phyloP scores from a whole-genome alignment of 169 alveolate genomes.

The Prorocentrum cordatum region DNA sequence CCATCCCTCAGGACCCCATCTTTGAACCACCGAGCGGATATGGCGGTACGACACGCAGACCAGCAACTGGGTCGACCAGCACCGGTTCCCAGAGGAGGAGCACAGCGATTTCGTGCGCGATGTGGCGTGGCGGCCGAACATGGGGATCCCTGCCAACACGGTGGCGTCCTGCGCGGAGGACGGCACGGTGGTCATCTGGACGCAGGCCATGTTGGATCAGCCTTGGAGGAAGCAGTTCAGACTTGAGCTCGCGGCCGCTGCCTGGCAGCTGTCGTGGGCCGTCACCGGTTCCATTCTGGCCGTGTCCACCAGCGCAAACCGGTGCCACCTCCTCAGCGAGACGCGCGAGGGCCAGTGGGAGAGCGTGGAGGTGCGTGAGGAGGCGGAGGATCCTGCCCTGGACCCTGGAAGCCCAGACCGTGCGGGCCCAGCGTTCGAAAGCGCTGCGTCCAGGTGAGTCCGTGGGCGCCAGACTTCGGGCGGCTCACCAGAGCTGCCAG shows the following conservation, averaged over 20 bases:
- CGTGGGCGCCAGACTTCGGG: too few relatives aligned
- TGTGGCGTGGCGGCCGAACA: slow-evolving; percentile 84
- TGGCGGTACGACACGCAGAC: slow-evolving; percentile 30
- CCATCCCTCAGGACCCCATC: too few relatives aligned
- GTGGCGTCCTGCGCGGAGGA: slow-evolving; percentile 81
- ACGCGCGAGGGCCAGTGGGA: slow-evolving; percentile 75
- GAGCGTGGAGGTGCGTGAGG: too few relatives aligned
- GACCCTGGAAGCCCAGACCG: too few relatives aligned
- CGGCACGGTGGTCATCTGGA: slow-evolving; percentile 74
- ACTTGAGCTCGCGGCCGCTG: slow-evolving; percentile 73
- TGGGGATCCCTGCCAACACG: slow-evolving; percentile 73
- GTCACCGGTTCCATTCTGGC: slow-evolving; percentile 76
- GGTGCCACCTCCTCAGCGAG: slow-evolving; percentile 72
- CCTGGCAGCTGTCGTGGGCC: slow-evolving; percentile 77
- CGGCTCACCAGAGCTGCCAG: too few relatives aligned
- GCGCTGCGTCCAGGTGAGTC: too few relatives aligned
- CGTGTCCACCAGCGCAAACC: slow-evolving; percentile 74
- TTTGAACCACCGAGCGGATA: neutral
- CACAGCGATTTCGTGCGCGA: slow-evolving; percentile 85
- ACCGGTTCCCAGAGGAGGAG: slow-evolving; percentile 47
- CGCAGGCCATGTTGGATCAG: neutral
- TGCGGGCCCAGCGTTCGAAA: too few relatives aligned
- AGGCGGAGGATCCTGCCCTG: too few relatives aligned
- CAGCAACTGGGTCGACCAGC: too few relatives aligned
- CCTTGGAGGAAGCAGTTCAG: slow-evolving; percentile 72